A percentile compares a stretch with the other conserved stretches of the same genome.
phyloP scores from a whole-genome alignment of 768 basidiomycete species.

The Mycena pura region DNA sequence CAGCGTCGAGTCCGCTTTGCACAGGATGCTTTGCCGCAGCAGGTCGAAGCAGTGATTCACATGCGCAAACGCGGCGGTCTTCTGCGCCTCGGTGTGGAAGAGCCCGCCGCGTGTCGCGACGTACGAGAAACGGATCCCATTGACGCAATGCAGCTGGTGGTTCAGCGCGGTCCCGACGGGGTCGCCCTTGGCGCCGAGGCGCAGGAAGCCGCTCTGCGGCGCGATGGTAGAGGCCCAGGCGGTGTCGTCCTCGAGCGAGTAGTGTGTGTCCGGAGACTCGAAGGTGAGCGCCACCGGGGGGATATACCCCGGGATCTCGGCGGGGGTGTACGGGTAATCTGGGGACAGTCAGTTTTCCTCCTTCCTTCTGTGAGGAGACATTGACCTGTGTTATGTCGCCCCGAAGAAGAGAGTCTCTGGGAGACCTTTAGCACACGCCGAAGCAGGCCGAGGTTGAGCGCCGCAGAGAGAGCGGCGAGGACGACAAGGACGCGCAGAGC shows the following conservation, averaged over 20 bases:
- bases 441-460: no score
- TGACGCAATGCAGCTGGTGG: conserved; percentile 41
- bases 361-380: no score
- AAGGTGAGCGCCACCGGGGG: not conserved
- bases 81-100: conserved; percentile 12
- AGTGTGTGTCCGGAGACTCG: not conserved
- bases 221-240: conserved; percentile 21
- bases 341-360: not conserved
- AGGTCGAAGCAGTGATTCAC: conserved; percentile 28
- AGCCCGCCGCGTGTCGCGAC: conserved; percentile 22
- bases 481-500: no score
- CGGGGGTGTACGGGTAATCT: not conserved
- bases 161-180: conserved; percentile 34
- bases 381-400: no score
- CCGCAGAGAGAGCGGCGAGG: no score
- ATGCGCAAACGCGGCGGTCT: conserved; percentile 14
- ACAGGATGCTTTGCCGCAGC: conserved; percentile 21
- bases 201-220: conserved; percentile 16
- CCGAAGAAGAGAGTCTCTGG: no score
- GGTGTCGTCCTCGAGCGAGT: conserved; percentile 11
- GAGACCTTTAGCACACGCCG: no score
- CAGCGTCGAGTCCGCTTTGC: conserved; percentile 21
- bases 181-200: conserved; percentile 30
- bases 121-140: conserved; percentile 27
- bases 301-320: conserved; percentile 9